Evolutionary conservation across 2,329 filamentous ascomycete genomes (phyloP).

Genomic region (Tolypocladium pustulatum): DNA sequence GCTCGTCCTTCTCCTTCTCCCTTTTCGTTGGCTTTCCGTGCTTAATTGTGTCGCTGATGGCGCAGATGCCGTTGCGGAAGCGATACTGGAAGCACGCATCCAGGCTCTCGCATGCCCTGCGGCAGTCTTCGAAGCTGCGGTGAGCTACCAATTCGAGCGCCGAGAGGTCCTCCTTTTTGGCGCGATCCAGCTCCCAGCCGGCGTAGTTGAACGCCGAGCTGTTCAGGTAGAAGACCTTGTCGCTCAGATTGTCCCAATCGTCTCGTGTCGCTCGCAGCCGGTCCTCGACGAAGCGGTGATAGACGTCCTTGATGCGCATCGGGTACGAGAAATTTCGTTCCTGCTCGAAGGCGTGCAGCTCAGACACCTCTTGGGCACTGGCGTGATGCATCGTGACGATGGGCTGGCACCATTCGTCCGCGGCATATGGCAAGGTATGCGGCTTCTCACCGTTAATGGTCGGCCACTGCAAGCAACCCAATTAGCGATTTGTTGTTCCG

Average conservation of each 20-base stretch:
- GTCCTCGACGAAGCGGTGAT: slow-evolving; percentile 31
- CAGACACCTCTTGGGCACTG: slow-evolving; percentile 36
- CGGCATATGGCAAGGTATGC: slow-evolving; percentile 33
- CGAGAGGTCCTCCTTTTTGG: slow-evolving; percentile 21
- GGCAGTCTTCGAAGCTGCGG: slow-evolving; percentile 30
- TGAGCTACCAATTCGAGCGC: slow-evolving; percentile 30
- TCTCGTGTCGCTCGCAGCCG: slow-evolving; percentile 26
- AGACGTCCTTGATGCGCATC: slow-evolving; percentile 37
- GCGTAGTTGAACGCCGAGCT: slow-evolving; percentile 16
- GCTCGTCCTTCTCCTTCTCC: slow-evolving; percentile 12
- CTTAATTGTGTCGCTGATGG: slow-evolving; percentile 21
- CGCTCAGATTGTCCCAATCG: slow-evolving; percentile 43
- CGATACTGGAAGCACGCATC: slow-evolving; percentile 29
- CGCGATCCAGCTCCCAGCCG: slow-evolving; percentile 18
- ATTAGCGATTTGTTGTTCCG: slow-evolving; percentile 2
- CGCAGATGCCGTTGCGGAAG: slow-evolving; percentile 28
- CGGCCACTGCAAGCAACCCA: slow-evolving; percentile 27
- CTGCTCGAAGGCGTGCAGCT: slow-evolving; percentile 41
- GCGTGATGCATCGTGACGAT: slow-evolving; percentile 47
- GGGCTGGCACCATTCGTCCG: slow-evolving; percentile 43
- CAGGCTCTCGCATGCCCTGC: slow-evolving; percentile 28
- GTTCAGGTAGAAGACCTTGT: slow-evolving; percentile 33
- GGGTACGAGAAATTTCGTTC: slow-evolving; percentile 20
- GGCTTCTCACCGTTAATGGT: slow-evolving; percentile 47
- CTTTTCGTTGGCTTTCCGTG: slow-evolving; percentile 26